Evolutionary conservation across 2,329 filamentous ascomycete species (phyloP), one percentile per base, ranked within the genome.

Genomic region (Xylariaceae sp.): DNA sequence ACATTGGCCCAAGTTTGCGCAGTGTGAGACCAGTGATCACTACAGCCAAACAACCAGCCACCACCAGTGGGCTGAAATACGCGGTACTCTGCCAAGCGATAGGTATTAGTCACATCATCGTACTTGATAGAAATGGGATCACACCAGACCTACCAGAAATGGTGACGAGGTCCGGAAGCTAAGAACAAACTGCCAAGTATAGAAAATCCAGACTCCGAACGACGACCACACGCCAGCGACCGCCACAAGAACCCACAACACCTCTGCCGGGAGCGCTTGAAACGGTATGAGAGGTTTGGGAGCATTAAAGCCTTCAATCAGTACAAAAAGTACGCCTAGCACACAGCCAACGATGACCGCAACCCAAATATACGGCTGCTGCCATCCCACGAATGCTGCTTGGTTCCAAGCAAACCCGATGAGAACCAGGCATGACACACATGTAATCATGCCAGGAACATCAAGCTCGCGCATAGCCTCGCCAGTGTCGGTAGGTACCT

Each of bases 391-490:
- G 0, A 77, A 65, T 0, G 78, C 72, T 0, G 76, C 80, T 54
- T 85, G 79, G 44, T 82, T 85, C 78, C 79, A 84, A 0, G 80
- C 76, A 50, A 85, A 78, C 55, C 83, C 84, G 61, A 85, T 71
- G 15, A 86, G 64, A 0, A 83, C 66, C 18, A 86, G 63, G 0
- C 72, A 73, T 0, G 66, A 64, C 15, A 84, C 67, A 1, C 81
- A 80, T 1, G 63, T 52, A 1, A 62, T 24, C 0, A 64, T 64
- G 1, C 68, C 69, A 0, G 60, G 59, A 7, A 71, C 42, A 30
- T 74, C 71, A 3, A 73, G 56, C 9, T 61, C 57, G 1, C 47
- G 42, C 3, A 62, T 37, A 24, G 56, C 39, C 19, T 36, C 35
- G 2, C 39, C 41, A 7, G 44, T 41, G 3, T 45, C 51, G 2